Percentiles rank a stretch among this genome's conserved stretches.
These are phyloP conservation scores for Solanum peruvianum DNA, from an alignment of 257 asterid genomes.

Conservation along the genomic window DNA sequence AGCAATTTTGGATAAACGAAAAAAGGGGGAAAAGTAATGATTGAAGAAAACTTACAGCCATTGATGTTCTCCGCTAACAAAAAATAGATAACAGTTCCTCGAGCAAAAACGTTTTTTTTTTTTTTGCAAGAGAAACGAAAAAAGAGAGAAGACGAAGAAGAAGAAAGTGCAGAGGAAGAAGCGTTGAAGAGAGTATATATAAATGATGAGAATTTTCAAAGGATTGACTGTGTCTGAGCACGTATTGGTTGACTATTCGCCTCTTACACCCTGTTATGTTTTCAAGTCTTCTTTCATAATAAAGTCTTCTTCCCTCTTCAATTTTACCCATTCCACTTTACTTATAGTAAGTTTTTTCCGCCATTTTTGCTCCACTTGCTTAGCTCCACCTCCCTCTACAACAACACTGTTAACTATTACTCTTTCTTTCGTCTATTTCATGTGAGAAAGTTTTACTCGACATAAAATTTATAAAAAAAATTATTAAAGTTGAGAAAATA, in stretches of 20 bases:
- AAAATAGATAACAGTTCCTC: neutral
- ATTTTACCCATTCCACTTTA: neutral
- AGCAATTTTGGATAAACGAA: neutral
- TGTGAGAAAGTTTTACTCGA: no score
- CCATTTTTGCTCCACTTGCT: neutral
- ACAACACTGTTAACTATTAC: neutral
- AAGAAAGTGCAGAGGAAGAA: neutral
- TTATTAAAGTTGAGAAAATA: no score
- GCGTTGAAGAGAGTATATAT: neutral
- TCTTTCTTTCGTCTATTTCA: no score
- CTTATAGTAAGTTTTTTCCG: neutral
- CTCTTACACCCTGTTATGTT: neutral
- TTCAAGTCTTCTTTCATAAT: neutral
- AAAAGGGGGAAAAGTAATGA: neutral
- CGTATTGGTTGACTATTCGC: neutral
- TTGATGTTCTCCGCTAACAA: neutral
- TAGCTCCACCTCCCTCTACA: neutral
- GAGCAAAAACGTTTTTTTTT: neutral
- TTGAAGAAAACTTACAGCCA: neutral
- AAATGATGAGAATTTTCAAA: neutral
- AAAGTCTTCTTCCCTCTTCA: neutral
- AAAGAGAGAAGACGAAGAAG: neutral
- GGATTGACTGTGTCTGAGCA: neutral
- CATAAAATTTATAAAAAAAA: no score
- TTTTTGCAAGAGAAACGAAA: neutral